Base-by-base conservation (phyloP, 805 yeast species). In the Yarrowia sp. region DNA sequence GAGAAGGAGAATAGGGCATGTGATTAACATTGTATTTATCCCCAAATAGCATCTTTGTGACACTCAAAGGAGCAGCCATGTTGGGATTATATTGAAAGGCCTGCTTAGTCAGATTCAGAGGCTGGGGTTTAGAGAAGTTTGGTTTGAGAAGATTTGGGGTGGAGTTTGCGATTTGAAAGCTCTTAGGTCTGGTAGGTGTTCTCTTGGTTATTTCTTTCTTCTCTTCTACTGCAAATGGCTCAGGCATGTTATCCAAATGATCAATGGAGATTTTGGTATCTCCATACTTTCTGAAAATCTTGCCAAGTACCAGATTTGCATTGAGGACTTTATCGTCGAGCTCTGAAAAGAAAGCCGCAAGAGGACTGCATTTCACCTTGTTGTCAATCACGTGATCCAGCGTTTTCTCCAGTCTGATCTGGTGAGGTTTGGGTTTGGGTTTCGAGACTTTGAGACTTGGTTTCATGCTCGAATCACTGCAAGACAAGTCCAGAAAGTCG, bases 1-100 rank as follows among this genome's bases (percentile, higher is more conserved):
- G 64, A n/a, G 64, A 56, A 15, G 64, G 64, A n/a, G 64, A 56
- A 11, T 56, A 56, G 10, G 64, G 64, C 49, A 42, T 56, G 15
- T 40, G 40, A 8, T 14, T 10, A 15, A 49, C n/a, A 15, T 32
- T 26, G 15, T 11, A 16, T 0, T 10, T 9, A 1, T 53, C 59
- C 7, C 32, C 32, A 26, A 26, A 26, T 5, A 26, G 32, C 32
- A 26, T 26, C 32, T 26, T 26, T 3, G 32, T 26, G 7, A 26
- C 32, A 5, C 32, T 26, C 32, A 26, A 5, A 26, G 32, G 32
- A 5, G 32, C 32, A 5, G 32, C 32, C 7, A 26, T 5, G 7
- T 5, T 26, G 32, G 32, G 32, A 5, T 26, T 26, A 26, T 26
- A 26, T 15, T 53, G 43, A 16, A 19, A 53, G 1, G 26, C 8